phyloP scores from a whole-genome alignment of 768 basidiomycete genomes.

The Fomitopsis pulvina region DNA sequence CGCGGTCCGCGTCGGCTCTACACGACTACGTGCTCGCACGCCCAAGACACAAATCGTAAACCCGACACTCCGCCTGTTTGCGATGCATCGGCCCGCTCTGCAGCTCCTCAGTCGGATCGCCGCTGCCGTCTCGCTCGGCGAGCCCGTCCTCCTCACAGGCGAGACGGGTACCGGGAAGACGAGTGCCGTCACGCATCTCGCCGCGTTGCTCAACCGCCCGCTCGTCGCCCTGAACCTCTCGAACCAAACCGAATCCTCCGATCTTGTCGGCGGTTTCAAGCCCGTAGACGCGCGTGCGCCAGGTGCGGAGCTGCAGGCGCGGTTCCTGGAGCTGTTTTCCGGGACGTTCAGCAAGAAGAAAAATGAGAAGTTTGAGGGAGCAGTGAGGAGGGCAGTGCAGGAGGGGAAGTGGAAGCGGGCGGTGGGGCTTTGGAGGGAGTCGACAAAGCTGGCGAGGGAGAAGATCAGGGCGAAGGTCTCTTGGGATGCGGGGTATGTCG shows the following conservation, averaged over 20 bases:
- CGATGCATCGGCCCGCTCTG: slow-evolving; percentile 81
- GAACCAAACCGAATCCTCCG: slow-evolving; percentile 93
- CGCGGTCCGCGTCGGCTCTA: slow-evolving; percentile 57
- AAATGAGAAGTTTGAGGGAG: slow-evolving; percentile 81
- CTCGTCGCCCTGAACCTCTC: slow-evolving; percentile 90
- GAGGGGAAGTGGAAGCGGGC: slow-evolving; percentile 84
- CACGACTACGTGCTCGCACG: slow-evolving; percentile 44
- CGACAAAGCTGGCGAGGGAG: slow-evolving; percentile 59
- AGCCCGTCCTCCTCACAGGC: slow-evolving; percentile 88
- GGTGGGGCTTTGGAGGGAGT: slow-evolving; percentile 80
- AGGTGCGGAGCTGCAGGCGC: slow-evolving; percentile 59
- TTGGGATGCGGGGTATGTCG: slow-evolving; percentile 20
- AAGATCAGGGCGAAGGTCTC: slow-evolving; percentile 38
- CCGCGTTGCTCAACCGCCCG: slow-evolving; percentile 65
- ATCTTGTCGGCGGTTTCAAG: slow-evolving; percentile 92
- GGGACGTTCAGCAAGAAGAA: slow-evolving; percentile 84
- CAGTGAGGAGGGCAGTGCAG: slow-evolving; percentile 72
- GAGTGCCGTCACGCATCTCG: slow-evolving; percentile 81
- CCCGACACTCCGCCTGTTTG: slow-evolving; percentile 58
- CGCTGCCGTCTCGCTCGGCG: slow-evolving; percentile 59
- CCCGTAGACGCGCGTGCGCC: slow-evolving; percentile 87
- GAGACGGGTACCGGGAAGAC: slow-evolving; percentile 99
- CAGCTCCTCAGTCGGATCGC: slow-evolving; percentile 76
- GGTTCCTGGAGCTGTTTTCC: slow-evolving; percentile 77
- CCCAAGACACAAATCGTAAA: slow-evolving; percentile 30